phyloP scores from a whole-genome alignment of 1,284 basidiomycete genomes.

The Salmacisia buchloeana region DNA sequence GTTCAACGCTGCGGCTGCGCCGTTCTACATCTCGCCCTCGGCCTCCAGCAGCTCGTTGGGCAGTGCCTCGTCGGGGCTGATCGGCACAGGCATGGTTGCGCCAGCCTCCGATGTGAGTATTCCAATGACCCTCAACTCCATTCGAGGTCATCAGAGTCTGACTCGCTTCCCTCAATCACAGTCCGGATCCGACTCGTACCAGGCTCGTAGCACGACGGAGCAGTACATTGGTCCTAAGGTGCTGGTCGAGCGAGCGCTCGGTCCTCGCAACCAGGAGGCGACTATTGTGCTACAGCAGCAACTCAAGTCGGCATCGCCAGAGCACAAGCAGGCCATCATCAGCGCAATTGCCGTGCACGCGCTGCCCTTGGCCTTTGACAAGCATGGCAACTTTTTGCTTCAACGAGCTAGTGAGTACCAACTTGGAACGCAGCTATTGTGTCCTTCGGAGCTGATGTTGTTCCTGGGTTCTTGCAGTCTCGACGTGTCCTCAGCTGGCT shows the following conservation, averaged over 20 bases:
- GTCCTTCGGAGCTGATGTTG: not conserved
- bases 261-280: not conserved
- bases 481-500: conserved; percentile 16
- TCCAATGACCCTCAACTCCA: not conserved
- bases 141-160: not conserved
- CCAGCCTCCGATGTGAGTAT: not conserved
- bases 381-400: conserved; percentile 43
- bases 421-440: not conserved
- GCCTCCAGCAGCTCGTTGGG: not conserved
- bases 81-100: not conserved
- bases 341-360: conserved; percentile 24
- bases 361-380: conserved; percentile 29
- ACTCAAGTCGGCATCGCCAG: conserved; percentile 25
- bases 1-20: not conserved
- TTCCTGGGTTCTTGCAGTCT: conserved; percentile 13
- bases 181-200: not conserved
- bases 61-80: not conserved
- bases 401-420: conserved; percentile 26
- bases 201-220: not conserved
- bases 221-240: conserved; percentile 3
- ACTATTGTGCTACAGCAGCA: conserved; percentile 27
- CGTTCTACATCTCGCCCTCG: not conserved
- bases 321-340: conserved; percentile 23
- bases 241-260: conserved; percentile 1
- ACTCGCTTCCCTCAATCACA: not conserved